Evolutionary conservation across 768 basidiomycete species (phyloP).

Genomic region (Coprinopsis strossmayeri): DNA sequence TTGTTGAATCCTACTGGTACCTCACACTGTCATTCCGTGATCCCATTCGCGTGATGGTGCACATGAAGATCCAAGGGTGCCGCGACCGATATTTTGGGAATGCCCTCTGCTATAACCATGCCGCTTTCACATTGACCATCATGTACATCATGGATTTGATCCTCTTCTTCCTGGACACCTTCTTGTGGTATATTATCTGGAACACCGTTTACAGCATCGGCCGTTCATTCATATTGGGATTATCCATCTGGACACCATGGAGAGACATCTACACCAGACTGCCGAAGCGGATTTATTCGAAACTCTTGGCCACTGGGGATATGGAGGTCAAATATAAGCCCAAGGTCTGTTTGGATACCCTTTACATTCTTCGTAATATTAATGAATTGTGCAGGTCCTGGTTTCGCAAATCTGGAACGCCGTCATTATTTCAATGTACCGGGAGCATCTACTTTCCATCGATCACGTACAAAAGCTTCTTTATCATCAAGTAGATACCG

Average conservation of each 20-base stretch:
- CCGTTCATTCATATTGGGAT: conserved; percentile 82
- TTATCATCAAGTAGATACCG: conserved; percentile 90
- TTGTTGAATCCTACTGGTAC: conserved; percentile 97
- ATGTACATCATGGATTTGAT: conserved; percentile 99
- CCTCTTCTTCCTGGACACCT: conserved; percentile 98
- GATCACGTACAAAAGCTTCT: conserved; percentile 97
- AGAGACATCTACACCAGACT: conserved; percentile 93
- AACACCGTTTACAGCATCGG: conserved; percentile 91
- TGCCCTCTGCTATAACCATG: conserved; percentile 84
- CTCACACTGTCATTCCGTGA: conserved; percentile 90
- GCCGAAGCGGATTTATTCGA: conserved; percentile 95
- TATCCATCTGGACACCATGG: conserved; percentile 99
- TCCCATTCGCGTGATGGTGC: conserved; percentile 91
- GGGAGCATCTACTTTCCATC: conserved; percentile 97
- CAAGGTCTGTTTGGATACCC: conserved; percentile 54
- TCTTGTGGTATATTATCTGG: conserved; percentile 99
- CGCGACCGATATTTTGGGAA: conserved; percentile 80
- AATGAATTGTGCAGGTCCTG: conserved; percentile 54
- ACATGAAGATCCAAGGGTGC: conserved; percentile 94
- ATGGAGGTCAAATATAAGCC: conserved; percentile 99
- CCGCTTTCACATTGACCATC: conserved; percentile 90
- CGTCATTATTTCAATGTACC: conserved; percentile 99
- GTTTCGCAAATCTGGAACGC: conserved; percentile 99
- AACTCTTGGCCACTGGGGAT: conserved; percentile 86
- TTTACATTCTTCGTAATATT: neutral